phyloP scores from a whole-genome alignment of 345 rosid genomes.

The Bruguiera parviflora region DNA sequence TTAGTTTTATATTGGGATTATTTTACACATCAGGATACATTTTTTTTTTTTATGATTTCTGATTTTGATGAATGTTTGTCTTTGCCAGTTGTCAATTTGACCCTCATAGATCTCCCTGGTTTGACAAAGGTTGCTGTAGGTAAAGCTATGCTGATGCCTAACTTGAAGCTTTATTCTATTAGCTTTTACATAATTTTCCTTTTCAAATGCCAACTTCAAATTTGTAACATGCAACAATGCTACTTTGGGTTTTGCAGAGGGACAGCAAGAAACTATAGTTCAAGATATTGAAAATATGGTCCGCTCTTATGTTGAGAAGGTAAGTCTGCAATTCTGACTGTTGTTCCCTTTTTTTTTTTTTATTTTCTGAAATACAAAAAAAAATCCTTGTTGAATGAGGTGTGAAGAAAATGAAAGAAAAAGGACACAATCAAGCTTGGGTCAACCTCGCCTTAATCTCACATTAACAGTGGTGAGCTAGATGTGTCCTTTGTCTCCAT shows the following conservation, averaged over 20 bases:
- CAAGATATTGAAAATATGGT: constrained; percentile 98
- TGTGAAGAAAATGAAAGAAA: no score
- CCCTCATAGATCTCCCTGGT: constrained; percentile 99
- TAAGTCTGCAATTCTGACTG: constrained; percentile 32
- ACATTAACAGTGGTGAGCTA: no score
- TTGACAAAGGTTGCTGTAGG: constrained; percentile 99
- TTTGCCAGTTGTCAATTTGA: constrained; percentile 88
- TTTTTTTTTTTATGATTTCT: background rate
- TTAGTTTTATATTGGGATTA: no score
- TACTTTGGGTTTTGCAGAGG: constrained; percentile 60
- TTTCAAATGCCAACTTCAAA: no score
- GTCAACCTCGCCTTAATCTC: no score
- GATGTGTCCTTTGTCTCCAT: no score
- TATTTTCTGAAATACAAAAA: background rate
- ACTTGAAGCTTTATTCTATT: background rate
- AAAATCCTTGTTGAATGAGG: background rate
- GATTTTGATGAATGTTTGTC: constrained; percentile 16
- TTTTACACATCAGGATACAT: background rate
- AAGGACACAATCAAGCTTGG: no score
- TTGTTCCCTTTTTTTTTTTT: background rate
- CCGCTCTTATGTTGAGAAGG: constrained; percentile 99
- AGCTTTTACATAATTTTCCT: background rate
- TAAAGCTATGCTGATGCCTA: constrained; percentile 35
- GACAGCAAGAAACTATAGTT: constrained; percentile 83
- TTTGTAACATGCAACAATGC: constrained; percentile 9